Evolutionary conservation across 495 filamentous ascomycete genomes (phyloP), one percentile per base, ranked within the genome.

Genomic region (Aspergillus cavernicola): DNA sequence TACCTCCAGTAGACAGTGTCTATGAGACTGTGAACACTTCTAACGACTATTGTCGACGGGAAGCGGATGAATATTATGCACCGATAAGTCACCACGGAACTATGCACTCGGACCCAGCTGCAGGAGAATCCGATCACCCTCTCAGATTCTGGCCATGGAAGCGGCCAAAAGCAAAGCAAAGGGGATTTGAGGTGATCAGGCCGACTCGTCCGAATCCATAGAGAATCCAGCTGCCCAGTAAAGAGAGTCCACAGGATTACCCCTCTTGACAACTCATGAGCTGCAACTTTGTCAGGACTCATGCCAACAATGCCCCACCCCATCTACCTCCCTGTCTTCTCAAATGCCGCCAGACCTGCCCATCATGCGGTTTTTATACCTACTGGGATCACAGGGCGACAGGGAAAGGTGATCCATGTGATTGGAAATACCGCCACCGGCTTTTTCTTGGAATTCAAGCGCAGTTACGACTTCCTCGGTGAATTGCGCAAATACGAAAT

Each of bases 341-440:
- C 53, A 11, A 63, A 60, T 46, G 53, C 57, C 18, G 15, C 48
- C 3, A 54, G 44, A 37, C 57, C 60, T 24, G 60, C 60, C 29
- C 53, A 63, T 31, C 53, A 36, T 23, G 46, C 61, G 15, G 44
- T 64, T 38, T 58, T 53, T 26, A 58, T 64, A 23, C 61, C 55
- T 10, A 56, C 58, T 16, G 15, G 31, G 11, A 44, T 26, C 18
- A 31, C 36, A 29, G 51, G 47, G 18, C 9, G 28, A 15, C 31
- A 38, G 23, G 61, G n/a, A n/a, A n/a, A n/a, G n/a, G n/a, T n/a
- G n/a, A n/a, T n/a, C n/a, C n/a, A n/a, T n/a, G n/a, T n/a, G n/a
- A n/a, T n/a, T n/a, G n/a, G n/a, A n/a, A n/a, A n/a, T n/a, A n/a
- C n/a, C n/a, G n/a, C n/a, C n/a, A n/a, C n/a, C n/a, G n/a, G n/a